Percentiles rank a stretch among this genome's conserved stretches.
Evolutionary conservation across 2,329 filamentous ascomycete genomes (phyloP).

Genomic region (Paecilomyces formosus): DNA sequence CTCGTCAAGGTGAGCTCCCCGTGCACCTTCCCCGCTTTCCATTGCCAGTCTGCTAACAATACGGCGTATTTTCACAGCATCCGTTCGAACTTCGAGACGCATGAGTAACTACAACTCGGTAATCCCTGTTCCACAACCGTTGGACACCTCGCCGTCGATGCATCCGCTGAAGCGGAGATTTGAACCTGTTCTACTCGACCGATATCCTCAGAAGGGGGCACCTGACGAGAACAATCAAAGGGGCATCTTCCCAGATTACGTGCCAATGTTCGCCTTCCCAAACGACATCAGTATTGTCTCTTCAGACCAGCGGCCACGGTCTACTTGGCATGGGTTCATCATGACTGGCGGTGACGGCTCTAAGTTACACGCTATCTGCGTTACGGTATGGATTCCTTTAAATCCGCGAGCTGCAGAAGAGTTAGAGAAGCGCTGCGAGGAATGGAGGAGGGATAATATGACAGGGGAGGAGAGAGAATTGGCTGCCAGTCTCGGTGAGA

Average conservation of each 20-base stretch:
- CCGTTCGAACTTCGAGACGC: slow-evolving; percentile 73
- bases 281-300: slow-evolving; percentile 97
- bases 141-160: slow-evolving; percentile 86
- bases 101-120: slow-evolving; percentile 98
- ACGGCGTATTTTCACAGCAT: slow-evolving; percentile 40
- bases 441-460: slow-evolving; percentile 89
- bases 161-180: slow-evolving; percentile 90
- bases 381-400: slow-evolving; percentile 88
- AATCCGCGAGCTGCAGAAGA: slow-evolving; percentile 75
- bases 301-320: slow-evolving; percentile 82
- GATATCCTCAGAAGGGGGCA: slow-evolving; percentile 80
- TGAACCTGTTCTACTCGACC: slow-evolving; percentile 90
- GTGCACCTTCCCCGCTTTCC: background rate
- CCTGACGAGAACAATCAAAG: slow-evolving; percentile 71
- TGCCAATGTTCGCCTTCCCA: slow-evolving; percentile 98
- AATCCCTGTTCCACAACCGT: slow-evolving; percentile 84
- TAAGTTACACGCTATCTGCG: slow-evolving; percentile 83
- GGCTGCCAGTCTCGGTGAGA: slow-evolving; percentile 81
- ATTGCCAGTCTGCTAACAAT: slow-evolving; percentile 12
- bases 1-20: slow-evolving; percentile 56
- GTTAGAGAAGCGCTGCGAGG: slow-evolving; percentile 65
- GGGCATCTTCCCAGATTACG: slow-evolving; percentile 89
- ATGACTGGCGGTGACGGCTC: slow-evolving; percentile 94
- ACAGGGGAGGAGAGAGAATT: slow-evolving; percentile 94
- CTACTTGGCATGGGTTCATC: slow-evolving; percentile 98